Evolutionary conservation across 1,284 basidiomycete genomes (phyloP), one percentile per base, ranked within the genome.

Genomic region (Puccinia brachypodii): DNA sequence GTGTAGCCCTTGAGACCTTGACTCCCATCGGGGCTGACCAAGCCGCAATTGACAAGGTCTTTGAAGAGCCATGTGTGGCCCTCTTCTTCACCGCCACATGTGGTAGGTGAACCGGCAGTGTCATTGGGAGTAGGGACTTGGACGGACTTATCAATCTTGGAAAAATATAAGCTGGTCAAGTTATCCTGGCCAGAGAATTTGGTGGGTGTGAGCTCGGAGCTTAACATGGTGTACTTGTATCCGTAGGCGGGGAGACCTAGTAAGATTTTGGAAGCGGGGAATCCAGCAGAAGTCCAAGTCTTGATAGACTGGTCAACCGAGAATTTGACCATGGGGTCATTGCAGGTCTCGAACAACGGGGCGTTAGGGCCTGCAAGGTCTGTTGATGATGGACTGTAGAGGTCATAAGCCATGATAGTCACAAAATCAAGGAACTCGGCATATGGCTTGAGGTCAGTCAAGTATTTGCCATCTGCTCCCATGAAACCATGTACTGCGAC

Each of bases 341-440:
- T 80, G 53, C 77, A 80, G 25, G 77, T 72, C 25, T 80, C 79
- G 56, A 68, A 81, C 40, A 74, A n/a, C 22, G 71, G 79, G 28
- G 79, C 79, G 19, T 73, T 72, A 16, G 79, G 79, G 68, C 79
- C 79, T 31, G 47, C 56, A 14, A 74, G 16, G 9, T 71, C 40
- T 38, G 42, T 28, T 0, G 53, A 73, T 19, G 56, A 53, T 11
- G 79, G 79, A 25, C 50, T 60, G 47, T 81, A 74, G 62, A 81
- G 53, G 47, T 81, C 71, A 28, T 80, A 80, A 28, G 68, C 77
- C 77, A 80, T 80, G 68, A 80, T 80, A 36, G 77, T 80, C 28
- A 80, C 72, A 14, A 80, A 80, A 47, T 80, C 77, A n/a, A 80
- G 64, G 19, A 58, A 31, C 56, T 80, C 36, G 33, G 77, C 66